A percentile compares a stretch with the other conserved stretches of the same genome.
These are phyloP conservation scores for Botrytis squamosa DNA, from an alignment of 2,329 filamentous ascomycete species.

Conservation along the genomic window DNA sequence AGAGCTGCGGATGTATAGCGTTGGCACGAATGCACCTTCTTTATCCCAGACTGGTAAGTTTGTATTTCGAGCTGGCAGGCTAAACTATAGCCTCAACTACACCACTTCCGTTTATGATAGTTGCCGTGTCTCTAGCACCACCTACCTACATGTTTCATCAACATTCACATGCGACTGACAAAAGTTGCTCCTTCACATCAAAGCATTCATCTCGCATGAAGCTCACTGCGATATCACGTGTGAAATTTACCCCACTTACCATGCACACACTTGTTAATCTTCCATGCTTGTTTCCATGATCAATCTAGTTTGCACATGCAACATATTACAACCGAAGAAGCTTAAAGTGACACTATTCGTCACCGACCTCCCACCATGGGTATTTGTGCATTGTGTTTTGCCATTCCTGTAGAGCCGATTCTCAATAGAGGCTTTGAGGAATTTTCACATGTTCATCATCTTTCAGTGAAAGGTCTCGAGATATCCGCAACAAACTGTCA, in stretches of 20 bases:
- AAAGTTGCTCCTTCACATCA: not conserved
- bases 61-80: not conserved
- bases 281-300: not conserved
- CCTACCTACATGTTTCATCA: not conserved
- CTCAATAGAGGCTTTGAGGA: not conserved
- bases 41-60: not conserved
- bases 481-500: conserved; percentile 18
- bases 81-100: not conserved
- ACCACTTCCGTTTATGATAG: not conserved
- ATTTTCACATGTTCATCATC: conserved; percentile 21
- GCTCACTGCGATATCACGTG: conserved; percentile 5
- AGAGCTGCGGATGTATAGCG: not conserved
- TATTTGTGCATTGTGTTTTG: not conserved
- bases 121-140: not conserved
- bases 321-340: not conserved
- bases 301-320: not conserved
- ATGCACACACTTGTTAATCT: not conserved
- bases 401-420: conserved; percentile 7
- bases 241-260: conserved; percentile 5
- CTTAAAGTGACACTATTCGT: not conserved
- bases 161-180: not conserved
- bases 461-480: conserved; percentile 20
- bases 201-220: not conserved
- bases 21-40: not conserved
- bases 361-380: not conserved